These are phyloP conservation scores for Bipolaris bicolor DNA, from an alignment of 2,329 filamentous ascomycete species.

Conservation along the genomic window DNA sequence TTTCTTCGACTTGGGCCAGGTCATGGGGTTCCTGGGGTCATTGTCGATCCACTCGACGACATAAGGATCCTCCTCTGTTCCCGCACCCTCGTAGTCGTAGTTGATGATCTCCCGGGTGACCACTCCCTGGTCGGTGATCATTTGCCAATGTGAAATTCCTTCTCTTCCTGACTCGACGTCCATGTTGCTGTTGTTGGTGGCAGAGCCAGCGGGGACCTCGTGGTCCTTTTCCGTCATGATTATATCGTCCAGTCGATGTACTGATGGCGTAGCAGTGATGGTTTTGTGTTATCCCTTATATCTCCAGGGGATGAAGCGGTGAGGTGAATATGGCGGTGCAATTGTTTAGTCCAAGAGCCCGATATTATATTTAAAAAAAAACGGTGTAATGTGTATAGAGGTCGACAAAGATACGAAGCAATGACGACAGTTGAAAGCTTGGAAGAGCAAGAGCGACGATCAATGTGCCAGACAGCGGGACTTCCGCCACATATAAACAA, in stretches of 20 bases:
- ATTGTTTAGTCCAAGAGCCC: not conserved
- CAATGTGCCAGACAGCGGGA: slow-evolving; percentile 1
- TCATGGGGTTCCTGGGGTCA: slow-evolving; percentile 55
- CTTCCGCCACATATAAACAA: slow-evolving; percentile 24
- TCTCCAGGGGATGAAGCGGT: not conserved
- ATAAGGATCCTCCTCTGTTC: slow-evolving; percentile 54
- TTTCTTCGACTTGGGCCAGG: slow-evolving; percentile 48
- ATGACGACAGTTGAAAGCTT: slow-evolving; percentile 5
- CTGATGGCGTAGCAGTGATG: not conserved
- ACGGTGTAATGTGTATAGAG: not conserved
- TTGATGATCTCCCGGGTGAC: slow-evolving; percentile 47
- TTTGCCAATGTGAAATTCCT: slow-evolving; percentile 45
- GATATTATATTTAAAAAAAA: not conserved
- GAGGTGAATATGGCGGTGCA: not conserved
- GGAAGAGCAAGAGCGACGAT: not conserved
- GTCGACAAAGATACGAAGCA: not conserved
- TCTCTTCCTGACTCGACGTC: slow-evolving; percentile 45
- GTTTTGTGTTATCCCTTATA: not conserved
- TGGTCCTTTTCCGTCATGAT: slow-evolving; percentile 28
- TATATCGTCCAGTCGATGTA: slow-evolving; percentile 7
- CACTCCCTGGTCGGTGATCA: slow-evolving; percentile 47
- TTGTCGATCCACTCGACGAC: slow-evolving; percentile 56
- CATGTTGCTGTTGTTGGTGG: slow-evolving; percentile 13
- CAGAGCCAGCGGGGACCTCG: slow-evolving; percentile 15
- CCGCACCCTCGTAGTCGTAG: slow-evolving; percentile 51